Conservation (phyloP, 2,329 filamentous ascomycete species). For the Aureobasidium subglaciale region DNA sequence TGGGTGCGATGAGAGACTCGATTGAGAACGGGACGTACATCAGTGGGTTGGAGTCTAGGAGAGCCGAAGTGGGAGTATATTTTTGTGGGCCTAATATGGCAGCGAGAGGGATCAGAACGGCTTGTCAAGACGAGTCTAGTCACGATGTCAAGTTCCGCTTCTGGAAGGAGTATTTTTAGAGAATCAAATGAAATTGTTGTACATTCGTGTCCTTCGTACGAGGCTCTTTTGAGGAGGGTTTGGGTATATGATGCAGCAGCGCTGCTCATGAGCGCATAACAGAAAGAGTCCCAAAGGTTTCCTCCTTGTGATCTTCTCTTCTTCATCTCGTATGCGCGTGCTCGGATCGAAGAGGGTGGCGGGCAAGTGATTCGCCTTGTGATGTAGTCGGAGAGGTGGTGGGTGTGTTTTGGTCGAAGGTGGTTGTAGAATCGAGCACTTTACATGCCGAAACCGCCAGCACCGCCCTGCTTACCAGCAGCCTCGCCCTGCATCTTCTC, state of each 20-base stretch:
- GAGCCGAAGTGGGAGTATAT: conserved; percentile 90
- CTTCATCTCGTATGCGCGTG: background rate
- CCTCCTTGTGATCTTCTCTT: background rate
- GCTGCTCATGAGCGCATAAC: background rate
- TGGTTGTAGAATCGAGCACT: background rate
- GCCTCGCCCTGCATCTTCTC: conserved; percentile 93
- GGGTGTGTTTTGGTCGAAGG: background rate
- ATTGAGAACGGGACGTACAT: conserved; percentile 82
- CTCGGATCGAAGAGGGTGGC: conserved; percentile 8
- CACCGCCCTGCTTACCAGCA: conserved; percentile 54
- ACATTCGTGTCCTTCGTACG: conserved; percentile 8
- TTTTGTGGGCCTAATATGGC: conserved; percentile 83
- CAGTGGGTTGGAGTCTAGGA: conserved; percentile 62
- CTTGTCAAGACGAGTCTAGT: conserved; percentile 64
- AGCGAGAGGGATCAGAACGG: conserved; percentile 78
- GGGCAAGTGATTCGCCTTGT: background rate
- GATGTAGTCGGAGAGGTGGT: background rate
- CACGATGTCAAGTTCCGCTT: conserved; percentile 88
- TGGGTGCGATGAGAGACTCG: conserved; percentile 78
- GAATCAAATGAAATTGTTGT: background rate
- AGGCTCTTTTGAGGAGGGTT: conserved; percentile 3
- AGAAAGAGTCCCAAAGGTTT: background rate
- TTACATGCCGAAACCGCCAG: conserved; percentile 33
- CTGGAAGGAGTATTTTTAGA: conserved; percentile 84
- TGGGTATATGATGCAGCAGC: conserved; percentile 13